These are phyloP conservation scores for Leptographium procerum DNA, from an alignment of 2,329 filamentous ascomycete genomes.

Conservation along the genomic window DNA sequence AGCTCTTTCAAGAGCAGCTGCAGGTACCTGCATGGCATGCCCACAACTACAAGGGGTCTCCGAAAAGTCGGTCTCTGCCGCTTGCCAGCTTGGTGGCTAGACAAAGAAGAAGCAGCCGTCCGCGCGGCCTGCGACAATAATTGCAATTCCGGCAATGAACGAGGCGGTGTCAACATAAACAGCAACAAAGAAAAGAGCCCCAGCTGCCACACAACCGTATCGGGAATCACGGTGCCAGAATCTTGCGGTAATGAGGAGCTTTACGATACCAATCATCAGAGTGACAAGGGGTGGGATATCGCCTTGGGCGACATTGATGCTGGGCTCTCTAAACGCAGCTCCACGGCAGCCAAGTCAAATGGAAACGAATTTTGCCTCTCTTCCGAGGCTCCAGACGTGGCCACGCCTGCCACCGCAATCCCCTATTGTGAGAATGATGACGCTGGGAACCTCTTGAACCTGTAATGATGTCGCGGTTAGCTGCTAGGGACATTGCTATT, in stretches of 20 bases:
- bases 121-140: too few species aligned
- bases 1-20: constrained; percentile 32
- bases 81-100: constrained; percentile 29
- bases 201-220: not conserved
- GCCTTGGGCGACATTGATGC: not conserved
- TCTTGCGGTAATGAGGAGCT: not conserved
- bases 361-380: not conserved
- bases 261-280: not conserved
- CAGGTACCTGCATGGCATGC: constrained; percentile 36
- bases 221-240: not conserved
- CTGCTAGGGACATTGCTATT: too few species aligned
- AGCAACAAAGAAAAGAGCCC: not conserved
- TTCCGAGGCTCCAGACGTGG: not conserved
- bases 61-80: constrained; percentile 28
- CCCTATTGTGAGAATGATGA: not conserved
- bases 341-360: not conserved
- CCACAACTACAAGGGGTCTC: constrained; percentile 27
- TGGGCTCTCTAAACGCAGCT: not conserved
- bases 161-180: too few species aligned
- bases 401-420: not conserved
- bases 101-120: too few species aligned
- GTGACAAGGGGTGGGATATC: not conserved
- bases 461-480: not conserved
- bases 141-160: not conserved
- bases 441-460: not conserved